A percentile compares a stretch with the other conserved stretches of the same genome.
phyloP scores from a whole-genome alignment of 1,284 basidiomycete genomes.

The Rhizoctonia solani region DNA sequence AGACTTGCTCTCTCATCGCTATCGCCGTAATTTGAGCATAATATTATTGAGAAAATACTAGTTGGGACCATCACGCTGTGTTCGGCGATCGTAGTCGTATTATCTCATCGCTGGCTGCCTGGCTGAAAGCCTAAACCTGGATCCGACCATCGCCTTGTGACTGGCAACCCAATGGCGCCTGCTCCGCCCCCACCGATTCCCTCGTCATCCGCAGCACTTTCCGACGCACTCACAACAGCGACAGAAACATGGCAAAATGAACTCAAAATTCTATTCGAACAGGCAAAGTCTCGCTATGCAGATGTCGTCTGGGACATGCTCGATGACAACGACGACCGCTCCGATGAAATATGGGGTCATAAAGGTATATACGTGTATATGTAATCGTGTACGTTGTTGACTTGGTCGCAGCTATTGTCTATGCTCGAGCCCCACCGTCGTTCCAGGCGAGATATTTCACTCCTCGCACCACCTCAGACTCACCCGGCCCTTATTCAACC shows the following conservation, averaged over 20 bases:
- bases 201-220: slow-evolving; percentile 51
- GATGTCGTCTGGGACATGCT: slow-evolving; percentile 88
- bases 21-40: too few species aligned
- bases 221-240: slow-evolving; percentile 65
- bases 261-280: slow-evolving; percentile 71
- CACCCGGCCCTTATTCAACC: slow-evolving; percentile 61
- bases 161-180: slow-evolving; percentile 14
- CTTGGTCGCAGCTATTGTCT: slow-evolving; percentile 74
- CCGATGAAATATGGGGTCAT: slow-evolving; percentile 81
- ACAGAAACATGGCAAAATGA: slow-evolving; percentile 75
- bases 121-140: too few species aligned
- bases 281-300: slow-evolving; percentile 84
- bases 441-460: slow-evolving; percentile 85
- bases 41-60: too few species aligned
- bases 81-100: slow-evolving; percentile 17
- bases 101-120: slow-evolving; percentile 4
- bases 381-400: slow-evolving; percentile 5
- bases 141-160: not conserved
- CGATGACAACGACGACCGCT: slow-evolving; percentile 54
- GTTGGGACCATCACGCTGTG: too few species aligned
- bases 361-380: slow-evolving; percentile 63
- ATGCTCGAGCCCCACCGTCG: slow-evolving; percentile 86
- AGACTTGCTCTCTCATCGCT: not conserved
- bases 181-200: slow-evolving; percentile 25
- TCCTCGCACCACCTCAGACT: slow-evolving; percentile 57